Evolutionary conservation across 257 asterid genomes (phyloP).

Genomic region (Echites panduratus): DNA sequence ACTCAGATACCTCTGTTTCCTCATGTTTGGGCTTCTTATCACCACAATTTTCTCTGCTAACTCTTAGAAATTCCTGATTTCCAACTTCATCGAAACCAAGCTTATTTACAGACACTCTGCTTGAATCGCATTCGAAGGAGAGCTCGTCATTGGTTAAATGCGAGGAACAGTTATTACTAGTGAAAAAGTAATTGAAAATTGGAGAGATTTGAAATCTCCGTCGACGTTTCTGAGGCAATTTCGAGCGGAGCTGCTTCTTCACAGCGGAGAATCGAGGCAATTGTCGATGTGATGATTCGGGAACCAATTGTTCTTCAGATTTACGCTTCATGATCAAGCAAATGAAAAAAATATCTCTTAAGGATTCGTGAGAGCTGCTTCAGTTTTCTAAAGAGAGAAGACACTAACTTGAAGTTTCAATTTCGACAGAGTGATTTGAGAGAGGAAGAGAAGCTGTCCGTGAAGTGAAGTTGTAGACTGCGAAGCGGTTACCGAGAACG

Average conservation of each 20-base stretch:
- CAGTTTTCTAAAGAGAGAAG: background rate
- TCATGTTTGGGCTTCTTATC: conserved; percentile 22
- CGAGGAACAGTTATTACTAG: conserved; percentile 15
- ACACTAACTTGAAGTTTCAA: background rate
- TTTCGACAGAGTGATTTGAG: background rate
- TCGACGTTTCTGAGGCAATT: conserved; percentile 54
- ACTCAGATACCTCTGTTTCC: conserved; percentile 51
- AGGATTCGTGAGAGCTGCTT: background rate
- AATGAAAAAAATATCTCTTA: background rate
- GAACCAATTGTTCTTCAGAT: background rate
- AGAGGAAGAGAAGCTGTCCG: background rate
- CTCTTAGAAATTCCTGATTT: conserved; percentile 29
- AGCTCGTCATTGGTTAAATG: conserved; percentile 26
- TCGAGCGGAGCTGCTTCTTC: conserved; percentile 69
- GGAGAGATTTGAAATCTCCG: conserved; percentile 42
- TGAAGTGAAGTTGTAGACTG: conserved; percentile 3
- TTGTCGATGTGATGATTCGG: background rate
- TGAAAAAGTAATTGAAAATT: conserved; percentile 14
- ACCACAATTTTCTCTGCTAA: conserved; percentile 30
- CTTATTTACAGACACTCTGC: conserved; percentile 43
- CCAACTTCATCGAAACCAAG: conserved; percentile 12
- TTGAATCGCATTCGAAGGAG: conserved; percentile 41
- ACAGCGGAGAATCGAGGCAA: conserved; percentile 26
- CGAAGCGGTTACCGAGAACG: conserved; percentile 13
- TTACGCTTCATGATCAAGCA: conserved; percentile 19